Conservation (phyloP, 2,329 filamentous ascomycete species). For the Fusarium tjaetaba region DNA sequence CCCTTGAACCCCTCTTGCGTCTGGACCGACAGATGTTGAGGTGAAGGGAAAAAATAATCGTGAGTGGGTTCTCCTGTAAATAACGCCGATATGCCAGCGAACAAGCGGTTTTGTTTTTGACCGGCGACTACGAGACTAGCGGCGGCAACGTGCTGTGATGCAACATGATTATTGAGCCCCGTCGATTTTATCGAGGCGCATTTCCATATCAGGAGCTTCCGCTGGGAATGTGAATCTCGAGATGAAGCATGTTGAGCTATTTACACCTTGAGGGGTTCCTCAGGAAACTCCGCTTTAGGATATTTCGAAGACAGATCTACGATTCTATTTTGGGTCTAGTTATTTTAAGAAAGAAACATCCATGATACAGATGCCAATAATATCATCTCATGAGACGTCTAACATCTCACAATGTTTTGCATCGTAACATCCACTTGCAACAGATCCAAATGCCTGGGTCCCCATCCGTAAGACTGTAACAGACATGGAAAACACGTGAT, state of each 20-base stretch:
- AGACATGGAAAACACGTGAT: slow-evolving; percentile 31
- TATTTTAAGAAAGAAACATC: not conserved
- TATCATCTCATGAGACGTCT: slow-evolving; percentile 6
- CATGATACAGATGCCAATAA: slow-evolving; percentile 17
- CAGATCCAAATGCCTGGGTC: slow-evolving; percentile 1
- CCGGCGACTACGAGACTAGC: slow-evolving; percentile 34
- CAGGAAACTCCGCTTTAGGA: not conserved
- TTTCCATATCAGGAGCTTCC: slow-evolving; percentile 30
- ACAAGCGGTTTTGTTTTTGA: slow-evolving; percentile 20
- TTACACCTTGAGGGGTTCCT: slow-evolving; percentile 11
- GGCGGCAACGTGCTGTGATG: slow-evolving; percentile 31
- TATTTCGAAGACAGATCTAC: not conserved
- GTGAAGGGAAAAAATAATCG: slow-evolving; percentile 7
- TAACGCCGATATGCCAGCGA: slow-evolving; percentile 37
- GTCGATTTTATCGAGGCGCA: not conserved
- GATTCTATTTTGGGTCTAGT: slow-evolving; percentile 28
- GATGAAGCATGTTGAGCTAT: slow-evolving; percentile 18
- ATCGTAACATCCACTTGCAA: slow-evolving; percentile 2
- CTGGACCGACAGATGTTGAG: slow-evolving; percentile 20
- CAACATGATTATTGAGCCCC: slow-evolving; percentile 22
- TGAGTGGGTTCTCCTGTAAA: slow-evolving; percentile 30
- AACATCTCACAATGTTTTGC: slow-evolving; percentile 4
- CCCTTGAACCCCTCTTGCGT: slow-evolving; percentile 34
- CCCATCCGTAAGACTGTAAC: not conserved
- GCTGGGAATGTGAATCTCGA: slow-evolving; percentile 2